Conservation (phyloP, 441 rosid species). For the Bocquillonia castaneifolia region DNA sequence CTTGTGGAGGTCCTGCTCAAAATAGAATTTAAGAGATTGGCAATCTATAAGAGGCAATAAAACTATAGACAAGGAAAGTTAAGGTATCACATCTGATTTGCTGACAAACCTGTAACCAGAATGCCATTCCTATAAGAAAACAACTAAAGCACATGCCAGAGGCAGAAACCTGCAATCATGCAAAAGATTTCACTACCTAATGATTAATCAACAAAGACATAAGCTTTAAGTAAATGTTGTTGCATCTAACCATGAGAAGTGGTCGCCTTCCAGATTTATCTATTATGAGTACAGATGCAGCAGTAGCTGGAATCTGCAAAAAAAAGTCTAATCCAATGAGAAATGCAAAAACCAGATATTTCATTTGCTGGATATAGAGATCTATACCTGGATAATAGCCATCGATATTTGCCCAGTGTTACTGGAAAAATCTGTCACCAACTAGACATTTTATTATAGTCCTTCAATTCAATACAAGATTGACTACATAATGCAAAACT, state of each 20-base stretch:
- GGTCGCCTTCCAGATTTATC: conserved; percentile 22
- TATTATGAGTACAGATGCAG: conserved; percentile 11
- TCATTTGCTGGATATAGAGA: not conserved
- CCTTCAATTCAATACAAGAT: not conserved
- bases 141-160: conserved; percentile 15
- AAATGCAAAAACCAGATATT: not conserved
- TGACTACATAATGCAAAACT: not conserved
- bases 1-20: conserved; percentile 15
- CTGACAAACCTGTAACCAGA: conserved; percentile 14
- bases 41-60: not conserved
- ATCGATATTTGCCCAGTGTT: conserved; percentile 5
- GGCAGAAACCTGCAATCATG: conserved; percentile 22
- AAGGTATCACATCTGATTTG: not conserved
- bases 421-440: conserved; percentile 11
- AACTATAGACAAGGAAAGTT: not conserved
- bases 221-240: not conserved
- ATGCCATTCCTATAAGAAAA: conserved; percentile 18
- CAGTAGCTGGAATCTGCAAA: conserved; percentile 20
- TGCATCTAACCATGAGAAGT: conserved; percentile 21
- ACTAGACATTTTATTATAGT: not conserved
- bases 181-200: not conserved
- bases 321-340: not conserved
- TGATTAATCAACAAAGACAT: not conserved
- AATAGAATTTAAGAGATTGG: not conserved
- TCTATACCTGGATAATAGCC: conserved; percentile 13